Evolutionary conservation across 306 rosid species (phyloP).

Genomic region (Argentina anserina): DNA sequence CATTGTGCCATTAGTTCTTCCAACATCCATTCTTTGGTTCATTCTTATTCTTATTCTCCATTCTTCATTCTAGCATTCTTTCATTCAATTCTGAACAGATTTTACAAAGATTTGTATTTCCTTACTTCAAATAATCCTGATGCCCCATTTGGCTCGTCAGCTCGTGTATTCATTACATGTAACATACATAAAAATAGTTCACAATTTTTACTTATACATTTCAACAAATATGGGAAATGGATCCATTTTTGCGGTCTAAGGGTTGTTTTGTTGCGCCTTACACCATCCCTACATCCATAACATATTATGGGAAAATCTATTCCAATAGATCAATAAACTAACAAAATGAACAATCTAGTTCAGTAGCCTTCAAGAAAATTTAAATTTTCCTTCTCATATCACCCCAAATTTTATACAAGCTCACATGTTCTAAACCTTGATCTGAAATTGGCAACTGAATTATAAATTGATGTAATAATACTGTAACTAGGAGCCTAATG

Average conservation of each 20-base stretch:
- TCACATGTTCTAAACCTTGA: slow-evolving; percentile 3
- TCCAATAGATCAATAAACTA: not conserved
- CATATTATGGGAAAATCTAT: not conserved
- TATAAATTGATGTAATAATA: not conserved
- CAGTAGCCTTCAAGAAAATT: not conserved
- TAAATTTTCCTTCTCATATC: not conserved
- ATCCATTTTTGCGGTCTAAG: too few species aligned
- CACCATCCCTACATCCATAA: not conserved
- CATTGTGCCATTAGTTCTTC: not conserved
- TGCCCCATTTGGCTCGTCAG: not conserved
- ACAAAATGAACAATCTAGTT: not conserved
- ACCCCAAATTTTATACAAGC: slow-evolving; percentile 12
- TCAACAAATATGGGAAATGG: too few species aligned
- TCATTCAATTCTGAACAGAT: slow-evolving; percentile 1
- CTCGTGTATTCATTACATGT: not conserved
- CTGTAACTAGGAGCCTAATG: not conserved
- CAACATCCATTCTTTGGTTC: not conserved
- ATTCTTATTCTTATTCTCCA: not conserved
- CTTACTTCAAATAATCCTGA: not conserved
- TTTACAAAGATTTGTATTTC: not conserved
- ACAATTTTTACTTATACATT: not conserved
- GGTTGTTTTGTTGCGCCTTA: not conserved
- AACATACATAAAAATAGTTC: not conserved
- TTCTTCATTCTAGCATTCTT: slow-evolving; percentile 12
- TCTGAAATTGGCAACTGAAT: slow-evolving; percentile 7